Evolutionary conservation across 331 rosid species (phyloP), one percentile per base, ranked within the genome.

Genomic region (Erythrophleum ivorense): DNA sequence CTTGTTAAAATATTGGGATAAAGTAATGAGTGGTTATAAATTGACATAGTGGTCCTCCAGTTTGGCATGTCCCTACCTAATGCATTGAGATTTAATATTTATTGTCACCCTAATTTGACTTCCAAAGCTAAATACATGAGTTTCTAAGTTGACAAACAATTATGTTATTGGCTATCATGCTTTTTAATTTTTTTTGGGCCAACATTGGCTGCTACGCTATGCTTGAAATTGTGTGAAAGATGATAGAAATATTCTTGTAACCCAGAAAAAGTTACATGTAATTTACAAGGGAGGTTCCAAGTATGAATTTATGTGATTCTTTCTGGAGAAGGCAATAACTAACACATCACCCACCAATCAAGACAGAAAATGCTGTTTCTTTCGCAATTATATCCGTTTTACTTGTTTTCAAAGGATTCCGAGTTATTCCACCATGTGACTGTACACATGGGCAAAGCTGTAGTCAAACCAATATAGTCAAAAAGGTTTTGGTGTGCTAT

Each of bases 51-150:
- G 21, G 31, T 24, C 14, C 34, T 71, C 64, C 66, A 66, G 60
- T 19, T 24, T 34, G 29, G 21, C 9, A 68, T 58, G 70, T 6
- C 33, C 63, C 78, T n/a, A 79, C 83, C 83, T 79, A 79, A 58
- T 71, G 83, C 78, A 58, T 57, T 9, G 71, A 5, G 24, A 55
- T 2, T 7, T 19, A 5, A n/a, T n/a, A 52, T 10, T 7, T 18
- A 64, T 54, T 8, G 34, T 24, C 1, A 16, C 60, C 14, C 16
- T 57, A 24, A 13, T 65, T 64, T 49, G 76, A 71, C 76, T 71
- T 71, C 14, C 2, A 64, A 65, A 46, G 24, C 38, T 36, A 34
- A 36, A 1, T 62, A 7, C 2, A 2, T 34, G 71, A 8, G 71
- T 65, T 65, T 5, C 14, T 36, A 34, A 33, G 71, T 64, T 36